Percentiles rank a stretch among this genome's conserved stretches.
phyloP scores from a whole-genome alignment of 768 basidiomycete species.

The Leccinellum rugosiceps region DNA sequence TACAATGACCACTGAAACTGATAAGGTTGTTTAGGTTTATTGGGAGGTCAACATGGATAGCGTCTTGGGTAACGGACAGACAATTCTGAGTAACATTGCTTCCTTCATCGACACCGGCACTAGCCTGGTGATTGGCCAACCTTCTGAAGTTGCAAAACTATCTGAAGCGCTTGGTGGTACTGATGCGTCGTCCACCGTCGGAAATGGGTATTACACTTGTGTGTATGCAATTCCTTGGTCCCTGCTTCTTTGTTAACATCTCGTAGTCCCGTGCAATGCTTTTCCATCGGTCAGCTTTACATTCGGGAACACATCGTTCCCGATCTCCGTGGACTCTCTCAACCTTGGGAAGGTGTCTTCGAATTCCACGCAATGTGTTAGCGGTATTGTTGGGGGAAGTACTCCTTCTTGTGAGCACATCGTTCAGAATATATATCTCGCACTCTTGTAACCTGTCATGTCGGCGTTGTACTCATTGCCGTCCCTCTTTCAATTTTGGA shows the following conservation, averaged over 20 bases:
- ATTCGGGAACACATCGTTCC: not conserved
- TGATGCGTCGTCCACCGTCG: conserved; percentile 15
- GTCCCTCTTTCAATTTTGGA: not conserved
- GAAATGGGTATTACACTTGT: conserved; percentile 34
- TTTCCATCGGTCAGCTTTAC: not conserved
- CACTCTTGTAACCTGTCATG: not conserved
- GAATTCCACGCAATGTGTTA: not conserved
- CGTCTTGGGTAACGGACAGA: not conserved
- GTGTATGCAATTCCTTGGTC: not conserved
- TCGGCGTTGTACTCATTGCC: conserved; percentile 7
- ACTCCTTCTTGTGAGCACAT: not conserved
- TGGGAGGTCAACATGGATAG: conserved; percentile 19
- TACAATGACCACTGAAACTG: not conserved
- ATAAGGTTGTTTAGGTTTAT: conserved; percentile 8
- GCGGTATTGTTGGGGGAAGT: not conserved
- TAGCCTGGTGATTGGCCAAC: conserved; percentile 9
- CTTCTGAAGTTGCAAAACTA: conserved; percentile 13
- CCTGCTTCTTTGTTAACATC: not conserved
- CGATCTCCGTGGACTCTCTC: not conserved
- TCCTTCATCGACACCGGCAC: conserved; percentile 24
- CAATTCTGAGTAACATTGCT: conserved; percentile 5
- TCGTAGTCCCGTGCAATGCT: not conserved
- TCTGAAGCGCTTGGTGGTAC: conserved; percentile 25
- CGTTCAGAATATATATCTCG: not conserved
- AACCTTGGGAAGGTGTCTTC: not conserved